Evolutionary conservation across 345 rosid genomes (phyloP).

Genomic region (Aethionema arabicum): DNA sequence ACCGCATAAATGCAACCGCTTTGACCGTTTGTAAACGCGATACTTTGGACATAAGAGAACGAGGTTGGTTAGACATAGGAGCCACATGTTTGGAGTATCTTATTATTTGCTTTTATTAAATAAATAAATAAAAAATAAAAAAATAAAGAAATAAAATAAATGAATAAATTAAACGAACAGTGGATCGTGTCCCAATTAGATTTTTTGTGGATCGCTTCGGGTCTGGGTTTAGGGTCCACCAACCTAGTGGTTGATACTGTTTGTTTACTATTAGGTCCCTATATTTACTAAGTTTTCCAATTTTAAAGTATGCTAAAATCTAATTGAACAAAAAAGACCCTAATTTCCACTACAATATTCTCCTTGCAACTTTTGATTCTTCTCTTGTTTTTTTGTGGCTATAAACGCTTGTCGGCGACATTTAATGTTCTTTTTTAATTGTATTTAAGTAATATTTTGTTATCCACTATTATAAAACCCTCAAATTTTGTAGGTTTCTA

Average conservation of each 20-base stretch:
- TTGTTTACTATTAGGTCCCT: conserved; percentile 19
- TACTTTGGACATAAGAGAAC: no score
- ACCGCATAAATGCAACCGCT: no score
- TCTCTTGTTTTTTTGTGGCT: neutral
- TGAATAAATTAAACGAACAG: conserved; percentile 21
- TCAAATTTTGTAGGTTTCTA: no score
- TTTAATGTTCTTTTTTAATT: no score
- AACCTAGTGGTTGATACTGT: conserved; percentile 26
- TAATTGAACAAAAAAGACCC: no score
- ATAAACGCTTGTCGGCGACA: no score
- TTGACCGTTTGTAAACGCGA: no score
- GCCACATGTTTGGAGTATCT: neutral
- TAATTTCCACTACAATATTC: no score
- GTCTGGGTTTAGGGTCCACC: conserved; percentile 17
- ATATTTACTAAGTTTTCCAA: conserved; percentile 7
- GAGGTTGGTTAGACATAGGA: no score
- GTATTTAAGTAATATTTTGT: no score
- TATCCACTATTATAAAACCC: no score
- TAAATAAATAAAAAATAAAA: neutral
- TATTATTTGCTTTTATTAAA: neutral
- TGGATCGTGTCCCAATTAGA: conserved; percentile 28
- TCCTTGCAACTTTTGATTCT: no score
- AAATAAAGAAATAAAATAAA: neutral
- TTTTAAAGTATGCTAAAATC: neutral
- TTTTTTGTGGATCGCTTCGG: conserved; percentile 11